phyloP scores from a whole-genome alignment of 257 asterid species.

The Leptodermis oblonga region DNA sequence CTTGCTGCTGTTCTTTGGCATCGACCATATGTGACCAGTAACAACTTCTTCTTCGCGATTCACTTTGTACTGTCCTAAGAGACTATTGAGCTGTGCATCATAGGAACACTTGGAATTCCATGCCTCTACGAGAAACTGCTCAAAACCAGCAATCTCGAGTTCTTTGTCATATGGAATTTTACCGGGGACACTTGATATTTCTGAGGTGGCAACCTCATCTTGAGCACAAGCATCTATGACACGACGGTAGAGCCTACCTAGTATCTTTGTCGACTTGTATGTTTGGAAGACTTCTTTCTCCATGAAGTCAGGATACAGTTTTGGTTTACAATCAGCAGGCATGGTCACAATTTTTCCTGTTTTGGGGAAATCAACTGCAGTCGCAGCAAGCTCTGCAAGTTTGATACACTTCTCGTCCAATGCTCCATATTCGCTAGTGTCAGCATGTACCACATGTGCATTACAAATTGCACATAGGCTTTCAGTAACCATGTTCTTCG shows the following conservation, averaged over 20 bases:
- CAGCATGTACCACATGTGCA: constrained; percentile 97
- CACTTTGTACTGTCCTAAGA: constrained; percentile 78
- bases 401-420: constrained; percentile 76
- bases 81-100: constrained; percentile 65
- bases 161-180: constrained; percentile 50
- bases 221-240: constrained; percentile 40
- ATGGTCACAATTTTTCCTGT: constrained; percentile 67
- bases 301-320: constrained; percentile 85
- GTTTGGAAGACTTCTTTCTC: constrained; percentile 71
- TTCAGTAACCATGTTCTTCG: constrained; percentile 76
- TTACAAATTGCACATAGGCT: constrained; percentile 88
- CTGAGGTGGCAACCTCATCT: constrained; percentile 34
- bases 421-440: constrained; percentile 72
- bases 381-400: constrained; percentile 91
- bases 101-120: constrained; percentile 67
- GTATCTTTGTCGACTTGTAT: constrained; percentile 51
- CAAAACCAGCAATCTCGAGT: constrained; percentile 55
- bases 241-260: constrained; percentile 76
- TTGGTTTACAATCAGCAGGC: constrained; percentile 64
- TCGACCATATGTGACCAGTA: constrained; percentile 90
- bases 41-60: constrained; percentile 78
- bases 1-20: constrained; percentile 63
- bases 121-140: constrained; percentile 47
- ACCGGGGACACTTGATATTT: constrained; percentile 18
- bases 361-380: constrained; percentile 92